Evolutionary conservation across 2,329 filamentous ascomycete species (phyloP), one percentile per base, ranked within the genome.

Genomic region (Didymella keratinophila): DNA sequence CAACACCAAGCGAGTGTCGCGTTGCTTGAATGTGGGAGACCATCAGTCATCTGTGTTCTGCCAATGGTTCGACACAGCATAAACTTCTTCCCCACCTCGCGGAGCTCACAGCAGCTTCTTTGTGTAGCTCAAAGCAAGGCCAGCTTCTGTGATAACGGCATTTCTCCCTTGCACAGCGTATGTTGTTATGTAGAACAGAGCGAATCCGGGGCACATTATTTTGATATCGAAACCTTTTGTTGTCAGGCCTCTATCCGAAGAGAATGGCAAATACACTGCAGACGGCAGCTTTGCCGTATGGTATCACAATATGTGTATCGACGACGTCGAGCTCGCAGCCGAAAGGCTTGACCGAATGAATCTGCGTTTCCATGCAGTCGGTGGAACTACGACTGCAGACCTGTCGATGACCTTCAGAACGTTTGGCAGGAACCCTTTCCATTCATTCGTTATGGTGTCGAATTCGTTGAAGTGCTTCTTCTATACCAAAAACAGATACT

Each of bases 201-300:
- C n/a, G n/a, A n/a, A n/a, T n/a, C n/a, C n/a, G n/a, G n/a, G n/a
- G n/a, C n/a, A n/a, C n/a, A n/a, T n/a, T n/a, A n/a, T n/a, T n/a
- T n/a, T n/a, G n/a, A n/a, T n/a, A n/a, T n/a, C n/a, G n/a, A n/a
- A n/a, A n/a, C n/a, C n/a, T n/a, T n/a, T n/a, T n/a, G n/a, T n/a
- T n/a, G n/a, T n/a, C n/a, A n/a, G n/a, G n/a, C n/a, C n/a, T 27
- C 7, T 47, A 12, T 32, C 54, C 14, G 28, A 52, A 11, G 20
- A 42, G 4, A 47, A 46, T 25, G 48, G 45, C 30, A 34, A 20
- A 6, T 48, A 32, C 18, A 32, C 47, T n/a, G 32, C 32, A 43
- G 30, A 51, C 16, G 48, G 43, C 30, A 23, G 28, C 37, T 57
- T 57, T 32, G 41, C 39, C 10, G 27, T 43, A 2, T 57, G 54